phyloP scores from a whole-genome alignment of 2,329 filamentous ascomycete genomes.

The Alternaria longipes region DNA sequence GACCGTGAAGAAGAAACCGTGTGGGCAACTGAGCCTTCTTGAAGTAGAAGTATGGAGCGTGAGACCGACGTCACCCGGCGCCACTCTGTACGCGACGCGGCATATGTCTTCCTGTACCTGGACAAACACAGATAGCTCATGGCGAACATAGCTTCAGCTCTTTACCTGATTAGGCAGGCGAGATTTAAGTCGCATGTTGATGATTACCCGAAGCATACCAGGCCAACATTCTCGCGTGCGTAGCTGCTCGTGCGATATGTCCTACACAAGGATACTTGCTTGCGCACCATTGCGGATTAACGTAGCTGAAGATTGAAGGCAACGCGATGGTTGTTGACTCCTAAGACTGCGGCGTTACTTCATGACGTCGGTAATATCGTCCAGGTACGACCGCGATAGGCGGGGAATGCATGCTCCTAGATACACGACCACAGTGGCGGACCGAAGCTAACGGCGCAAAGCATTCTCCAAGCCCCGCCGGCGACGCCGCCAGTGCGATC shows the following conservation, averaged over 20 bases:
- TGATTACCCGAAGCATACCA: not conserved
- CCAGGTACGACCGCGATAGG: constrained; percentile 10
- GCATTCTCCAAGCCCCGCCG: constrained; percentile 31
- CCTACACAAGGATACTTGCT: not conserved
- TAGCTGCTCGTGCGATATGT: not conserved
- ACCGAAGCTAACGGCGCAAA: constrained; percentile 24
- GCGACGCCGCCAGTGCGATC: constrained; percentile 12
- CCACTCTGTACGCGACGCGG: constrained; percentile 14
- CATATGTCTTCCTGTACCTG: constrained; percentile 13
- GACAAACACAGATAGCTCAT: constrained; percentile 22
- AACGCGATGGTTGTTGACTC: not conserved
- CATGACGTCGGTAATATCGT: not conserved
- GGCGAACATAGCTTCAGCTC: constrained; percentile 8
- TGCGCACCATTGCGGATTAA: not conserved
- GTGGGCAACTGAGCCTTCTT: constrained; percentile 10
- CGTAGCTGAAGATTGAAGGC: not conserved
- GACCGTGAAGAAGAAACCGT: constrained; percentile 5
- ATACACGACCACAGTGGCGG: constrained; percentile 13
- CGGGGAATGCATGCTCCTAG: constrained; percentile 5
- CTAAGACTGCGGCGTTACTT: not conserved
- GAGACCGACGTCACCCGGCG: constrained; percentile 18
- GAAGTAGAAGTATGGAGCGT: constrained; percentile 1
- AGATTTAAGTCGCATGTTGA: not conserved
- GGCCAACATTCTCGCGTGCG: not conserved
- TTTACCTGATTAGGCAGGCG: constrained; percentile 28